A percentile compares a stretch with the other conserved stretches of the same genome.
phyloP scores from a whole-genome alignment of 1,139 yeast species.

The Ogataea hybrid region DNA sequence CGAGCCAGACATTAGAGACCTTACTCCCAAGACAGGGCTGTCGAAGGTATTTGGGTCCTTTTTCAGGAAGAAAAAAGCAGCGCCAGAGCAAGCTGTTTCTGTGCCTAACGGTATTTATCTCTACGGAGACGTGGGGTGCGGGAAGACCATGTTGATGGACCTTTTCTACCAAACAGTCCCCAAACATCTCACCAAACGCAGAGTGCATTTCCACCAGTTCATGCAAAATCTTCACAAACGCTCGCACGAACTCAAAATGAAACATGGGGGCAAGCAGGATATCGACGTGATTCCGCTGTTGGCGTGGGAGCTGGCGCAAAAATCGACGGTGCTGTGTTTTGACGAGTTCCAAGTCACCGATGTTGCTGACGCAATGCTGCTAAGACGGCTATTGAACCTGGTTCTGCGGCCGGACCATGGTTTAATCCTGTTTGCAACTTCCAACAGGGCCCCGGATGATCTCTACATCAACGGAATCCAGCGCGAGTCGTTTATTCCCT shows the following conservation, averaged over 20 bases:
- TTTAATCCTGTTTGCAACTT: slow-evolving; percentile 84
- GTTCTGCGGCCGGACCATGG: slow-evolving; percentile 70
- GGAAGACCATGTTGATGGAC: slow-evolving; percentile 98
- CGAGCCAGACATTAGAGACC: slow-evolving; percentile 45
- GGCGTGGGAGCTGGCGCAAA: slow-evolving; percentile 78
- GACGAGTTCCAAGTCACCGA: slow-evolving; percentile 97
- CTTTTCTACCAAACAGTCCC: slow-evolving; percentile 86
- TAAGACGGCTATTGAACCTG: slow-evolving; percentile 68
- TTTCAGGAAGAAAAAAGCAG: slow-evolving; percentile 27
- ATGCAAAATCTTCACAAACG: slow-evolving; percentile 93
- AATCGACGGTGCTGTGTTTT: slow-evolving; percentile 79
- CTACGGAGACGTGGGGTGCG: slow-evolving; percentile 98
- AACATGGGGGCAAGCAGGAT: slow-evolving; percentile 58
- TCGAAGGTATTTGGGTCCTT: slow-evolving; percentile 39
- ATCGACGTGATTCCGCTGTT: slow-evolving; percentile 81
- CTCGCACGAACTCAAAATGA: slow-evolving; percentile 67
- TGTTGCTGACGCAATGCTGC: slow-evolving; percentile 97
- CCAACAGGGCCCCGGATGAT: slow-evolving; percentile 94
- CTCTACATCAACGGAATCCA: slow-evolving; percentile 92
- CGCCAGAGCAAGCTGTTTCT: slow-evolving; percentile 10
- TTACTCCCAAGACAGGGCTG: slow-evolving; percentile 49
- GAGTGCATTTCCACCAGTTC: slow-evolving; percentile 94
- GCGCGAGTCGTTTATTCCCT: slow-evolving; percentile 86
- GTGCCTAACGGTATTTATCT: slow-evolving; percentile 80
- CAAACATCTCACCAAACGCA: slow-evolving; percentile 62